A percentile compares a stretch with the other conserved stretches of the same genome.
Conservation (phyloP, 1,139 yeast genomes). For the Pichia sp. region DNA sequence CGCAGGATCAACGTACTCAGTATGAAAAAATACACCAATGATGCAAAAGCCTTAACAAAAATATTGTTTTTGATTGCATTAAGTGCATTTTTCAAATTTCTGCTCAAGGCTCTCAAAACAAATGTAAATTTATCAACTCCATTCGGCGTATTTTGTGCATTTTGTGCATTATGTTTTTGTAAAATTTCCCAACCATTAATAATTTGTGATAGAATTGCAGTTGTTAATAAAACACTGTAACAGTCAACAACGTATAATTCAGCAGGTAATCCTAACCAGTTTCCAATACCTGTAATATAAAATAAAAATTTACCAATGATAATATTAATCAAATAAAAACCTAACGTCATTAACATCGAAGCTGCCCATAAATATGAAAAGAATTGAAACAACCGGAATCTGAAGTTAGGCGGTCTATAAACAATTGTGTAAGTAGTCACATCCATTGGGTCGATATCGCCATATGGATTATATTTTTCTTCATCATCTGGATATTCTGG, state of each 20-base stretch:
- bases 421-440: conserved; percentile 68
- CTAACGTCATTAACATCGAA: conserved; percentile 47
- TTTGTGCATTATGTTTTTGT: no score
- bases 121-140: no score
- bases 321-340: conserved; percentile 16
- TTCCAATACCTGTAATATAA: conserved; percentile 7
- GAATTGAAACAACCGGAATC: conserved; percentile 49
- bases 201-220: conserved; percentile 10
- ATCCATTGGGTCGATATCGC: conserved; percentile 42
- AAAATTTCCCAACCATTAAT: not conserved
- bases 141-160: no score
- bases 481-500: conserved; percentile 32
- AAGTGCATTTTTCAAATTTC: no score
- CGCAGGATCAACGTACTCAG: no score
- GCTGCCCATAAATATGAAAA: conserved; percentile 64
- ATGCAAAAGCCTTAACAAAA: no score
- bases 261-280: not conserved
- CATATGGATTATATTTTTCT: conserved; percentile 41
- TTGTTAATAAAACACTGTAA: conserved; percentile 6
- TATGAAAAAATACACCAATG: no score
- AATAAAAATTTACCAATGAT: conserved; percentile 9
- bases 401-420: conserved; percentile 79
- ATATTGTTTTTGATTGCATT: no score
- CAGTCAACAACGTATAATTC: conserved; percentile 6
- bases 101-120: no score